A percentile compares a stretch with the other conserved stretches of the same genome.
phyloP scores from a whole-genome alignment of 2,329 filamentous ascomycete genomes.

The Celoporthe dispersa region DNA sequence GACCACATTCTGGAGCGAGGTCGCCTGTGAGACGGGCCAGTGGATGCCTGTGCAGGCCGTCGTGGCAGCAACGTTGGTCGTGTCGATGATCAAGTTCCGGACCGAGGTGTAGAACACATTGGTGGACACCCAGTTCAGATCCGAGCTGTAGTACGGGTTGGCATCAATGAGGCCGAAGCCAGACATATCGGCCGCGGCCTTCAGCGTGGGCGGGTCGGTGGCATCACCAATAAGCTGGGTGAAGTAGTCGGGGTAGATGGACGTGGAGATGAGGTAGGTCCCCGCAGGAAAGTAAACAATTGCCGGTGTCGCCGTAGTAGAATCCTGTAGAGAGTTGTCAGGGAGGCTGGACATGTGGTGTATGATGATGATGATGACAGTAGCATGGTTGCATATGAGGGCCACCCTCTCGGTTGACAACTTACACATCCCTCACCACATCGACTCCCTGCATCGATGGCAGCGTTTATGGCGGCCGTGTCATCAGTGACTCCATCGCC shows the following conservation, averaged over 20 bases:
- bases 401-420: neutral
- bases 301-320: conserved; percentile 46
- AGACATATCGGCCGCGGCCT: conserved; percentile 55
- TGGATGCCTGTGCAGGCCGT: conserved; percentile 62
- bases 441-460: conserved; percentile 45
- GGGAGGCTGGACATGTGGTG: conserved; percentile 3
- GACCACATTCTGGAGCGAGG: conserved; percentile 61
- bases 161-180: conserved; percentile 55
- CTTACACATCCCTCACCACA: conserved; percentile 49
- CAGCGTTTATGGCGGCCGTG: conserved; percentile 51
- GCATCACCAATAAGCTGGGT: conserved; percentile 79
- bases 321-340: conserved; percentile 38
- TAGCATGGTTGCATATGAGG: neutral
- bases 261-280: conserved; percentile 72
- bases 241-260: conserved; percentile 78
- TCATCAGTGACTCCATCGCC: conserved; percentile 52
- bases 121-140: conserved; percentile 56
- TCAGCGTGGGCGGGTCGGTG: conserved; percentile 58
- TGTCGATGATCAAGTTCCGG: conserved; percentile 63
- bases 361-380: neutral
- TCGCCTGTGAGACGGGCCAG: conserved; percentile 72
- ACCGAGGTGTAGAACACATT: conserved; percentile 66
- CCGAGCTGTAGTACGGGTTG: conserved; percentile 49
- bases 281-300: conserved; percentile 50
- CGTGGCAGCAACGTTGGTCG: conserved; percentile 54